Evolutionary conservation across 2,329 filamentous ascomycete species (phyloP), one percentile per base, ranked within the genome.

Genomic region (Calonectria leucothoes): DNA sequence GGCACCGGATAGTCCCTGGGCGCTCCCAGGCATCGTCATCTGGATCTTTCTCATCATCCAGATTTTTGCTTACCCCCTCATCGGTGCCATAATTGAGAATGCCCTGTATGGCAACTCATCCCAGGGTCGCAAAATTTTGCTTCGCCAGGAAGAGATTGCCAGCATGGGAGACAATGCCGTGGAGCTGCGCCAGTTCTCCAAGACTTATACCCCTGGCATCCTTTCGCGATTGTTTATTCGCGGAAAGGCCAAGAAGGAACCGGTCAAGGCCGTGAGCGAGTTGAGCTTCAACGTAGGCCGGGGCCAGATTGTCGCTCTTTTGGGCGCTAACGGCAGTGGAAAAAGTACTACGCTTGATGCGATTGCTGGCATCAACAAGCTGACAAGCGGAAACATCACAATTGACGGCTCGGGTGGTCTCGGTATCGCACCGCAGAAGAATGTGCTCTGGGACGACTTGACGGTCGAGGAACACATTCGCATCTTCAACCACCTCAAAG

Each of bases 301-400:
- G 75, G 96, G 96, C 1, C 93, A 98, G 78, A 98, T 98, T 66
- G 90, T 97, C 81, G 94, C 96, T 1, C 87, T 98, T 0, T 89
- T 98, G 0, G 96, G 96, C 45, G 95, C 95, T 7, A 98, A 98
- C 81, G 96, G 96, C 23, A 95, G 93, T 78, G 96, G 96, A 42
- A 98, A 98, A 83, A 95, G 93, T 68, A 98, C 96, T 0, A 98
- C 95, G 0, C 88, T 98, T 5, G 95, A 98, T 81, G 93, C 94
- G 7, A 96, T 98, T 76, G 94, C 95, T 14, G 96, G 96, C 4
- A 89, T 96, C 65, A 95, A 93, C 78, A 94, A 91, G 55, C 88
- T 96, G 27, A 95, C 94, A 0, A 91, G 90, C 71, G 96, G 96
- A 3, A 88, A 89, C 4, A 97, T 98, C 76, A 91, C 90, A 29